Conservation (phyloP, 2,329 filamentous ascomycete species). For the Lasiodiplodia gonubiensis region DNA sequence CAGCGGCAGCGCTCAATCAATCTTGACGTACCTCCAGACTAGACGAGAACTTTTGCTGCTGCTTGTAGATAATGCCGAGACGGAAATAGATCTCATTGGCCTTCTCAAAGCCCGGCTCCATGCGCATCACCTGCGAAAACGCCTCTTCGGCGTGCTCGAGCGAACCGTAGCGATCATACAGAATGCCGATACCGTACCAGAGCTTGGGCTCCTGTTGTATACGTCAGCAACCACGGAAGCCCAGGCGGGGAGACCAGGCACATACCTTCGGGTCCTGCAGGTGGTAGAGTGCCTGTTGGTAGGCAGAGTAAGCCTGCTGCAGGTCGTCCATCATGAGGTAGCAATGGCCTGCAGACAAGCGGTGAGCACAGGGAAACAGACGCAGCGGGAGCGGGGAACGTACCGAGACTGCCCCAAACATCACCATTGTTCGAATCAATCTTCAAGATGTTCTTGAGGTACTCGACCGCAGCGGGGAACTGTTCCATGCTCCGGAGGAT, state of each 20-base stretch:
- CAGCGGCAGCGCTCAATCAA: neutral
- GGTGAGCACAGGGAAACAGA: slow-evolving; percentile 30
- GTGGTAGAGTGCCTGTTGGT: slow-evolving; percentile 94
- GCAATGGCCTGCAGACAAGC: slow-evolving; percentile 74
- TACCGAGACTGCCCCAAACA: slow-evolving; percentile 94
- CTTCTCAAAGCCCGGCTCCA: slow-evolving; percentile 97
- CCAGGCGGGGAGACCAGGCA: neutral
- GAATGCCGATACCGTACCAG: slow-evolving; percentile 98
- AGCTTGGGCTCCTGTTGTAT: slow-evolving; percentile 81
- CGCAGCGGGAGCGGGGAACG: slow-evolving; percentile 37
- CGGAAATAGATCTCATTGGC: slow-evolving; percentile 99
- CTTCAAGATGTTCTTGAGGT: slow-evolving; percentile 87
- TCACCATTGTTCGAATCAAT: slow-evolving; percentile 89
- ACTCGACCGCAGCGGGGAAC: slow-evolving; percentile 92
- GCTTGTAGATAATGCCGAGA: slow-evolving; percentile 99
- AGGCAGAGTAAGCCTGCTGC: slow-evolving; percentile 94
- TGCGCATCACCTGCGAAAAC: slow-evolving; percentile 98
- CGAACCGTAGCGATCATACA: slow-evolving; percentile 95
- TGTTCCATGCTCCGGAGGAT: slow-evolving; percentile 92
- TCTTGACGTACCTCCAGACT: slow-evolving; percentile 78
- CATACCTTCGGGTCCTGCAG: slow-evolving; percentile 80
- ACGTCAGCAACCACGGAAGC: neutral
- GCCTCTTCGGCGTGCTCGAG: slow-evolving; percentile 97
- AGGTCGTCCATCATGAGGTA: slow-evolving; percentile 98
- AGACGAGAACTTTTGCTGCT: slow-evolving; percentile 90